These are phyloP conservation scores for Hyaloperonospora arabidopsidis DNA, from an alignment of 352 stramenopile genomes.

Conservation along the genomic window DNA sequence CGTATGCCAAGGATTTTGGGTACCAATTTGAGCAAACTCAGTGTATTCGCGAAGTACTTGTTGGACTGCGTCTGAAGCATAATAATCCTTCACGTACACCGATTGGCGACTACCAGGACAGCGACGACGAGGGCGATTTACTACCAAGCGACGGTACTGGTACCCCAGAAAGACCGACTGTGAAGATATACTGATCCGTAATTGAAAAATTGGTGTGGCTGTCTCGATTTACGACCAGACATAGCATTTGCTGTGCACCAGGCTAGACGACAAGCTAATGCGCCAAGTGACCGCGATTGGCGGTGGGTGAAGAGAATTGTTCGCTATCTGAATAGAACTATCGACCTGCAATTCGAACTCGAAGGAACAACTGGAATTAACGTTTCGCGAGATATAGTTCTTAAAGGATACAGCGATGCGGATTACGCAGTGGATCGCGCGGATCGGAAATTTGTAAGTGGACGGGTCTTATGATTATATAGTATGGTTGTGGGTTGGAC, in stretches of 20 bases:
- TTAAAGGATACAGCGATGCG: not conserved
- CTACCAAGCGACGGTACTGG: too few relatives aligned
- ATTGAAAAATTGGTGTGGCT: not conserved
- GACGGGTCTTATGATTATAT: not conserved
- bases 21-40: too few relatives aligned
- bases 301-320: not conserved
- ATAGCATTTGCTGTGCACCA: constrained; percentile 1
- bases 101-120: too few relatives aligned
- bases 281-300: not conserved
- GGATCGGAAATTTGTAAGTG: not conserved
- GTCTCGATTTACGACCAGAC: not conserved
- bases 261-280: not conserved
- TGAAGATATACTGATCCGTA: not conserved
- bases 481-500: not conserved
- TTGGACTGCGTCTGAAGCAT: not conserved
- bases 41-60: not conserved
- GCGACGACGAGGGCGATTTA: not conserved
- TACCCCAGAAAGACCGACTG: not conserved
- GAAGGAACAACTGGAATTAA: too few relatives aligned
- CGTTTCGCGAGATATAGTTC: not conserved
- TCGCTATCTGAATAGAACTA: not conserved
- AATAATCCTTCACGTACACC: not conserved
- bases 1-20: not conserved
- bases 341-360: not conserved
- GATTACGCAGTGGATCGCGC: not conserved